Evolutionary conservation across 495 filamentous ascomycete species (phyloP), one percentile per base, ranked within the genome.

Genomic region (Penicillium paradoxum): DNA sequence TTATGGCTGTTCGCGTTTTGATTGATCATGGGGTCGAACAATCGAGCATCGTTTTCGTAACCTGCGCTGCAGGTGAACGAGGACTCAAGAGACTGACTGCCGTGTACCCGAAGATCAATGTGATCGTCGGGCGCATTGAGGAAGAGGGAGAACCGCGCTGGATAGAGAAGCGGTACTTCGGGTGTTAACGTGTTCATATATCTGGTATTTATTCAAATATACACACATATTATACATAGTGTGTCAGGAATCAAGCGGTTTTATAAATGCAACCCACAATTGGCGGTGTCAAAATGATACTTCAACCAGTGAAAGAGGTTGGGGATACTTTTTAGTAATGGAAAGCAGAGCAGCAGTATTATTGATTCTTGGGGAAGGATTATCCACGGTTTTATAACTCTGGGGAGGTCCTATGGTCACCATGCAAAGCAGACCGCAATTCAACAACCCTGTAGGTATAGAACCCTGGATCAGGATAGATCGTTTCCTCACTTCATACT

Each of bases 1-100:
- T 98, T 42, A 98, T 98, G 93, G 91, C 93, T 4, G 92, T 97
- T 25, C 85, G 89, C 56, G 90, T 98, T 32, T 71, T 98, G 51
- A 82, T 95, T 38, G 93, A 98, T 69, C 90, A 97, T 63, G 93
- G 93, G 2, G 91, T 97, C n/a, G 71, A 80, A 17, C 85, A 91
- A 63, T 82, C 89, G 15, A 83, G 78, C 49, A 93, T 98, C 53
- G 86, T 95, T 24, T 89, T 95, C 68, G 90, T 93, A 38, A 91
- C 90, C 6, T 92, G 89, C 63, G 82, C 87, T 51, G 90, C 89
- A 1, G 89, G 89, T n/a, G 82, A 81, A 55, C 80, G 82, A 53
- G 93, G 91, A 0, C 62, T 97, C 38, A 88, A 91, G 53, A 76
- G 93, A 45, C 70, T 98, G 54, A 83, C 85, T 34, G 89, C 84